These are phyloP conservation scores for Yamadazyma pseudoaaseri DNA, from an alignment of 1,139 yeast genomes.

Conservation along the genomic window DNA sequence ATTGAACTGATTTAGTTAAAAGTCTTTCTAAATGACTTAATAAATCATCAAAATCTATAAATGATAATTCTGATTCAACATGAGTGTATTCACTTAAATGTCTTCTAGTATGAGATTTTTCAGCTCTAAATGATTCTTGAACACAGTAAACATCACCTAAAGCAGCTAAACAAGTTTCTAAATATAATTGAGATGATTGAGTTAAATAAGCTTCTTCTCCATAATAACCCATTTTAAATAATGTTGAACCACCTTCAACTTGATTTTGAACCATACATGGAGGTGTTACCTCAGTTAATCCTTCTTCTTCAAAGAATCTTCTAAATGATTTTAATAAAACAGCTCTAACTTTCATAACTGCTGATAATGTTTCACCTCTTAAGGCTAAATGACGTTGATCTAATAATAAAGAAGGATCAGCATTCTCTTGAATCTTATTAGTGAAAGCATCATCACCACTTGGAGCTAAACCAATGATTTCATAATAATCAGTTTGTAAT, in stretches of 20 bases:
- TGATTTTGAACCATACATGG: conserved; percentile 99
- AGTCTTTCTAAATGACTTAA: conserved; percentile 81
- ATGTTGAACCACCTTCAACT: conserved; percentile 98
- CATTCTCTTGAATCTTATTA: conserved; percentile 88
- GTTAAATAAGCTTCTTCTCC: conserved; percentile 97
- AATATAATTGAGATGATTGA: conserved; percentile 94
- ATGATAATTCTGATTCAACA: conserved; percentile 90
- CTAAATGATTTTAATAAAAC: conserved; percentile 71
- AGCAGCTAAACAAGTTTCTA: conserved; percentile 95
- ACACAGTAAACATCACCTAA: conserved; percentile 96
- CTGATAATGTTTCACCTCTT: conserved; percentile 91
- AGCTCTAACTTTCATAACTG: conserved; percentile 97
- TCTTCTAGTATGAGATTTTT: conserved; percentile 97
- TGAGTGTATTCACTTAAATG: conserved; percentile 97
- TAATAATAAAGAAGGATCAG: conserved; percentile 87
- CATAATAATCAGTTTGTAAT: conserved; percentile 84
- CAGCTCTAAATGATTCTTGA: conserved; percentile 99
- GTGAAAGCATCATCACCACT: conserved; percentile 94
- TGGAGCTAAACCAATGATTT: conserved; percentile 90
- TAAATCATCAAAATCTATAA: conserved; percentile 82
- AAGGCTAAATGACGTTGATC: conserved; percentile 94
- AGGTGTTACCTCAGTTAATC: conserved; percentile 88
- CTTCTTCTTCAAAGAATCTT: conserved; percentile 72
- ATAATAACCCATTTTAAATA: conserved; percentile 90
- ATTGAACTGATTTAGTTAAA: conserved; percentile 65